Conservation (phyloP, 129 eudicot species). For the Artemisia annua region DNA sequence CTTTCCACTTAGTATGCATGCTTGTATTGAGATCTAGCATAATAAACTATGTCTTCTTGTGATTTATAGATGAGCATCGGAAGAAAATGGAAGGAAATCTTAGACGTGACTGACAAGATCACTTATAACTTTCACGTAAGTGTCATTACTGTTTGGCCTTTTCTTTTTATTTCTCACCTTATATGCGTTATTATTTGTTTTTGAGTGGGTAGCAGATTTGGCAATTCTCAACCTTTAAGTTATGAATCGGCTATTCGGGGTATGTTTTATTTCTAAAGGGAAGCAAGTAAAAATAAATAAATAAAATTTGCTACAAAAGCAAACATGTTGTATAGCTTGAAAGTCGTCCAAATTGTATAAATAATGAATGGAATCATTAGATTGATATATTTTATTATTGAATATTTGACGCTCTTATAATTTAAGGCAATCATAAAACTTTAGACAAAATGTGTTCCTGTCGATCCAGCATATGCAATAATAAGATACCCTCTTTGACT, state of each 20-base stretch:
- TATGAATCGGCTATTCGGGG: not conserved
- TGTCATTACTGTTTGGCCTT: slow-evolving; percentile 11
- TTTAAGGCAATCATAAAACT: not conserved
- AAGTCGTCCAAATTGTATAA: not conserved
- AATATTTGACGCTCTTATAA: not conserved
- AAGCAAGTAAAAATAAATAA: not conserved
- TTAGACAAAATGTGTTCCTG: not conserved
- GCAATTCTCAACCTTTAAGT: too few relatives aligned
- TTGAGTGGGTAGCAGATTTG: slow-evolving; percentile 9
- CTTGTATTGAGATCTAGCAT: not conserved
- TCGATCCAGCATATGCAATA: not conserved
- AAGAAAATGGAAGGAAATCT: slow-evolving; percentile 88
- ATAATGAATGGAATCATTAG: too few relatives aligned
- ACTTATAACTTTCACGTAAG: slow-evolving; percentile 77
- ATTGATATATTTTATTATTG: not conserved
- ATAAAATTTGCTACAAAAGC: not conserved
- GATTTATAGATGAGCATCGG: slow-evolving; percentile 81
- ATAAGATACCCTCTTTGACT: not conserved
- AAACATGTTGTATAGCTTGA: not conserved
- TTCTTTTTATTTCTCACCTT: slow-evolving; percentile 1
- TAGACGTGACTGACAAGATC: slow-evolving; percentile 69
- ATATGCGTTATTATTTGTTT: not conserved
- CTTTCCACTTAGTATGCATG: not conserved
- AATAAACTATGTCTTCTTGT: slow-evolving; percentile 9
- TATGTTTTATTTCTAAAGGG: not conserved